These are phyloP conservation scores for Lachancea sp. DNA, from an alignment of 805 yeast species.

Conservation along the genomic window DNA sequence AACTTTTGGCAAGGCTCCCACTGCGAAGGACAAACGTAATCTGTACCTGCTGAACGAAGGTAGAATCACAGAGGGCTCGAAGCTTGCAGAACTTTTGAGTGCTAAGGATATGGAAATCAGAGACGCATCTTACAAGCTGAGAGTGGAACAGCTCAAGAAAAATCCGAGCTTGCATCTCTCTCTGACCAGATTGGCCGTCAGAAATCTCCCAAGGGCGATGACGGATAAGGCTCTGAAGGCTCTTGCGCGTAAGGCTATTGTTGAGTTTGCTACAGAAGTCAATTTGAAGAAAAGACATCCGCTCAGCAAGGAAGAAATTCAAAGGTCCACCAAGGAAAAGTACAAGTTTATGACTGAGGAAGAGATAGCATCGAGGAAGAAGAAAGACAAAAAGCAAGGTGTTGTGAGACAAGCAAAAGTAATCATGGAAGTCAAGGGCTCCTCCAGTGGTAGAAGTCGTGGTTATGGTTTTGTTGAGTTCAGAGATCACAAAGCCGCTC, in stretches of 20 bases:
- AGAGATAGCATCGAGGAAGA: constrained; percentile 36
- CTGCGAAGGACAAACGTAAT: constrained; percentile 77
- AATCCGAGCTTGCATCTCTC: constrained; percentile 90
- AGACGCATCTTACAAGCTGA: constrained; percentile 75
- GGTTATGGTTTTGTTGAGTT: constrained; percentile 95
- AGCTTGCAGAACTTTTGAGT: constrained; percentile 62
- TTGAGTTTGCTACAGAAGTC: constrained; percentile 88
- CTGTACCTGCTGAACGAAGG: constrained; percentile 89
- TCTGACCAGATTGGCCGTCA: constrained; percentile 88
- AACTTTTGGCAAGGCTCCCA: constrained; percentile 70
- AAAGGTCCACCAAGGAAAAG: constrained; percentile 69
- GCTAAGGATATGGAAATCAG: constrained; percentile 77
- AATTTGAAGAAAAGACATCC: constrained; percentile 70
- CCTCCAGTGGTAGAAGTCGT: constrained; percentile 82
- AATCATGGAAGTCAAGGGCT: constrained; percentile 84
- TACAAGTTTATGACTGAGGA: constrained; percentile 35
- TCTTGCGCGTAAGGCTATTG: constrained; percentile 89
- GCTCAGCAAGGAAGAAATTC: constrained; percentile 79
- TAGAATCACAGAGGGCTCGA: constrained; percentile 73
- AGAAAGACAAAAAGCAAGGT: constrained; percentile 72
- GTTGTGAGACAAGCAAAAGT: constrained; percentile 91
- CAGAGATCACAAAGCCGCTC: constrained; percentile 84
- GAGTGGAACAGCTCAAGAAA: constrained; percentile 84
- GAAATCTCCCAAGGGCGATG: constrained; percentile 92
- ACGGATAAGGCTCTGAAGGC: constrained; percentile 83